These are phyloP conservation scores for Solanum ossicruentum DNA, from an alignment of 257 asterid species.

Conservation along the genomic window DNA sequence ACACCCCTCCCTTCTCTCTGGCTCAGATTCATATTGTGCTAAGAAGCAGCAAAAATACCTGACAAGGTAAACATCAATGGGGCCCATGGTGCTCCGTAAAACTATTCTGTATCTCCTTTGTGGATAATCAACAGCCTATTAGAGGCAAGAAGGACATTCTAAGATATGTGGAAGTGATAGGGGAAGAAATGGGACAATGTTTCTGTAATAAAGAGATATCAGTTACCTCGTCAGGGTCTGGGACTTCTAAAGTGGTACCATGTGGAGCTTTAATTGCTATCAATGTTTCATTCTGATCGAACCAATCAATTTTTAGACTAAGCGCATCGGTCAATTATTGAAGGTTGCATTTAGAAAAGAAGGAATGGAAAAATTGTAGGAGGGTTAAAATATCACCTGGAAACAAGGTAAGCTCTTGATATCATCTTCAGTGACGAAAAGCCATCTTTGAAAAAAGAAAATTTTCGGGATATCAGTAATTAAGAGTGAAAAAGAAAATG, in stretches of 20 bases:
- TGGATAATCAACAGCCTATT: constrained; percentile 82
- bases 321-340: background rate
- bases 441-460: constrained; percentile 45
- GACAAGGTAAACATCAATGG: constrained; percentile 78
- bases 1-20: background rate
- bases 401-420: constrained; percentile 72
- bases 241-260: constrained; percentile 93
- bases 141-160: background rate
- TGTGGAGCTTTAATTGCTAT: constrained; percentile 96
- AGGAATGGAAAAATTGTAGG: background rate
- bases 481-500: background rate
- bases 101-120: constrained; percentile 81
- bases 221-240: constrained; percentile 86
- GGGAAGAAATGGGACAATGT: background rate
- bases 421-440: constrained; percentile 83
- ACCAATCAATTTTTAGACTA: background rate
- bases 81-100: constrained; percentile 90
- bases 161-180: background rate
- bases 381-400: constrained; percentile 38
- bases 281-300: constrained; percentile 68
- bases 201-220: background rate
- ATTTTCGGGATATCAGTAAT: background rate
- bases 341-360: background rate
- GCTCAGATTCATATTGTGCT: background rate
- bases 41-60: constrained; percentile 33